A percentile compares a stretch with the other conserved stretches of the same genome.
Conservation (phyloP, 2,329 filamentous ascomycete species). For the Xylariaceae sp. region DNA sequence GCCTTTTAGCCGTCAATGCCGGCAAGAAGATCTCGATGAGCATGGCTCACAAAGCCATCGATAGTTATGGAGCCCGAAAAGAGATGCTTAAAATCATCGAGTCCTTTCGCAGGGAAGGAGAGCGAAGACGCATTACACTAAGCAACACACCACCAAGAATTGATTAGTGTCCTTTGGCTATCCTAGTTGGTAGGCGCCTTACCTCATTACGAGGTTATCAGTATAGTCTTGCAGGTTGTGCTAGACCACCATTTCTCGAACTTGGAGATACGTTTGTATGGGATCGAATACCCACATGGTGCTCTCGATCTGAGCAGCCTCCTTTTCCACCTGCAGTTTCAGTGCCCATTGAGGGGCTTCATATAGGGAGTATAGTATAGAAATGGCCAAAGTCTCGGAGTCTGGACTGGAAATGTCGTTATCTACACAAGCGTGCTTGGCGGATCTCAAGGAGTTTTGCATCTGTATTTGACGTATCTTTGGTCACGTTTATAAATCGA, state of each 20-base stretch:
- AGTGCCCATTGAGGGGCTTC: neutral
- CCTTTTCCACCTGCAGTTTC: neutral
- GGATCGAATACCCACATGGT: neutral
- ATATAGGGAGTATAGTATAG: neutral
- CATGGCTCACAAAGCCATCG: slow-evolving; percentile 81
- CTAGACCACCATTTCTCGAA: neutral
- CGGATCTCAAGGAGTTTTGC: slow-evolving; percentile 7
- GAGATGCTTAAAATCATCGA: slow-evolving; percentile 93
- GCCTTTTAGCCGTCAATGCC: slow-evolving; percentile 76
- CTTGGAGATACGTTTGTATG: neutral
- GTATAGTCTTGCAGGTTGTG: neutral
- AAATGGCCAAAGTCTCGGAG: slow-evolving; percentile 3
- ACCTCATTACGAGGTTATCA: neutral
- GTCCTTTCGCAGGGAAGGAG: slow-evolving; percentile 81
- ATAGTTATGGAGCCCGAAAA: slow-evolving; percentile 78
- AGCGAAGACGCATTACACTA: slow-evolving; percentile 63
- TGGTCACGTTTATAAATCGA: neutral
- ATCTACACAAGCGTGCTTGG: slow-evolving; percentile 3
- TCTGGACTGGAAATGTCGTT: slow-evolving; percentile 3
- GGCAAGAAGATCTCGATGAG: slow-evolving; percentile 93
- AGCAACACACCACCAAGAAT: slow-evolving; percentile 48
- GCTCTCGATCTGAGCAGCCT: neutral
- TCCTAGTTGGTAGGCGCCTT: neutral
- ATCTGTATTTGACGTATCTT: slow-evolving; percentile 8
- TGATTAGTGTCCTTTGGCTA: slow-evolving; percentile 37